These are phyloP conservation scores for Kalaharituber pfeilii DNA, from an alignment of 2,329 filamentous ascomycete genomes.

Conservation along the genomic window DNA sequence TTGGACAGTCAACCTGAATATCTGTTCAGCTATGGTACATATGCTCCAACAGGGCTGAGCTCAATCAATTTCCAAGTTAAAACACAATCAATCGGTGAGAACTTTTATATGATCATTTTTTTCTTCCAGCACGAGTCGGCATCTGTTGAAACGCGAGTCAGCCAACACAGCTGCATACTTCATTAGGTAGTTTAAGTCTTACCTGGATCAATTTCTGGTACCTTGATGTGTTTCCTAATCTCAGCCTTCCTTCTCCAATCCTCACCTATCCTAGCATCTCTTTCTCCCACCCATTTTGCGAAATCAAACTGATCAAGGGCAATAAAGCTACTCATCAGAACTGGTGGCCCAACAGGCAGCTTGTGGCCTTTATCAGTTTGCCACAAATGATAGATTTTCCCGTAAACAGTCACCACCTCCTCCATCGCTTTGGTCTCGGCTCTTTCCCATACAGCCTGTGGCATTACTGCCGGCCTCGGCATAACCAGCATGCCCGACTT, in stretches of 20 bases:
- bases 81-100: background rate
- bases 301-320: constrained; percentile 35
- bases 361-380: constrained; percentile 53
- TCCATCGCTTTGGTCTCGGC: constrained; percentile 71
- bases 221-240: constrained; percentile 30
- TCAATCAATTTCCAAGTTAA: background rate
- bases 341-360: constrained; percentile 36
- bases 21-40: background rate
- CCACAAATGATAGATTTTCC: constrained; percentile 77
- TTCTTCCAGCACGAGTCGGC: background rate
- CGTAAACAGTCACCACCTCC: constrained; percentile 55
- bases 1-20: background rate
- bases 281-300: constrained; percentile 29
- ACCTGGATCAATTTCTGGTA: constrained; percentile 29
- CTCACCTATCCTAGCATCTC: constrained; percentile 33
- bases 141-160: background rate
- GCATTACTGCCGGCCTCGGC: constrained; percentile 41
- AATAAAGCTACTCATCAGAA: constrained; percentile 39
- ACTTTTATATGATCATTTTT: background rate
- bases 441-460: constrained; percentile 49
- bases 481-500: constrained; percentile 67
- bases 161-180: too few relatives aligned
- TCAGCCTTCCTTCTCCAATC: constrained; percentile 33
- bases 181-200: too few relatives aligned
- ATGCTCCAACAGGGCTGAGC: background rate